Evolutionary conservation across 2,329 filamentous ascomycete genomes (phyloP), one percentile per base, ranked within the genome.

Genomic region (Graphiopsis chlorocephala): DNA sequence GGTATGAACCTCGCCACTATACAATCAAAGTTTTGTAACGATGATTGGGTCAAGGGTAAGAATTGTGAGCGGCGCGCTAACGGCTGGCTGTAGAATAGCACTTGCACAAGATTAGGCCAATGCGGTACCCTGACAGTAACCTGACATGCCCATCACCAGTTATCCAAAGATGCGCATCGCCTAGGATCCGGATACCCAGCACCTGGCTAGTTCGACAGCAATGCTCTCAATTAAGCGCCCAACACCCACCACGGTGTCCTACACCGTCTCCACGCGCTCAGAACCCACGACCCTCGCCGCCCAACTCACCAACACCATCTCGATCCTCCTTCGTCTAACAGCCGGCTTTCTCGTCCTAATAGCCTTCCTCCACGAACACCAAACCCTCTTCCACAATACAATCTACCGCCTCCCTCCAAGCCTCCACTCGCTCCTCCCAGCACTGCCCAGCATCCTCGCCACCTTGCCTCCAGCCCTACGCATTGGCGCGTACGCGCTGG

Each of bases 361-460:
- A 25, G 64, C 82, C 3, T 81, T 62, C 3, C 17, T 62, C 4
- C 23, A 38, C 23, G 60, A 62, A 55, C 38, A 48, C 17, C 38
- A 67, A 12, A 17, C 45, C 15, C 64, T 55, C n/a, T 45, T 47
- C 6, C 25, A 52, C 33, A 20, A 20, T 15, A 60, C 59, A 52
- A 33, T 52, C 52, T 62, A 65, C 42, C 65, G 61, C 20, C 33
- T 65, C 14, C 56, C 61, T 23, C 17, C 58, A 15, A 31, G 60
- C 6, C 53, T 63, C 25, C 26, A 42, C 33, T 60, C 17, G 57
- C 33, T 8, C 14, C 50, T 52, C 7, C 25, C 93, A 4, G 97
- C 95, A 15, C 88, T 91, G 75, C 90, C 91, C 70, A 98, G 94
- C 83, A 95, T 90, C 31, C 91, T 97, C 64, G 95, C 93, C 42